phyloP scores from a whole-genome alignment of 192 early-diverging fungal species.

The Lobosporangium transversale region DNA sequence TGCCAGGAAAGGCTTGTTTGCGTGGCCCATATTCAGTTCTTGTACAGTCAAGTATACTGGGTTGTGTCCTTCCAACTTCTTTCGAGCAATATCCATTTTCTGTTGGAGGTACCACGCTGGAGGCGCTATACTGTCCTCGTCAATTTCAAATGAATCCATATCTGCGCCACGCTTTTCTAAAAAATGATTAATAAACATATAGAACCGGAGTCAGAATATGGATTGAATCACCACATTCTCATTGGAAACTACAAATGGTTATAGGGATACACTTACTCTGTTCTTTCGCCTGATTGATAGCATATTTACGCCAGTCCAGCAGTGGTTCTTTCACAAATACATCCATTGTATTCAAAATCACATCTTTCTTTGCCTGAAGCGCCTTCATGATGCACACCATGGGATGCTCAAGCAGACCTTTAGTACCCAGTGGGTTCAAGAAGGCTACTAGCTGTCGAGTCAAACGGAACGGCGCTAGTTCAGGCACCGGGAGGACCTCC shows the following conservation, averaged over 20 bases:
- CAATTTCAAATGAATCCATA: conserved; percentile 53
- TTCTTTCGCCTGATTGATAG: conserved; percentile 65
- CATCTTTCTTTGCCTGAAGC: conserved; percentile 66
- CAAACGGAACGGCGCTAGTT: conserved; percentile 80
- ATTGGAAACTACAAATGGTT: too few species aligned
- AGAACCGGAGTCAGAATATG: too few species aligned
- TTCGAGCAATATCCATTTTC: conserved; percentile 75
- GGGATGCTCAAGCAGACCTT: conserved; percentile 67
- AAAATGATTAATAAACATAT: conserved; percentile 1
- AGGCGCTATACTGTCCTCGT: conserved; percentile 40
- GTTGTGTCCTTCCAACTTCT: conserved; percentile 77
- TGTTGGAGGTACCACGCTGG: conserved; percentile 80
- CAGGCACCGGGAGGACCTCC: conserved; percentile 78
- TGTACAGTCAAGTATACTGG: conserved; percentile 63
- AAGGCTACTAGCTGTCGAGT: conserved; percentile 73
- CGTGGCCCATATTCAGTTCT: conserved; percentile 73
- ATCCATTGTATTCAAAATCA: conserved; percentile 78
- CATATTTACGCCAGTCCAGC: conserved; percentile 82
- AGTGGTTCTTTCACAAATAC: conserved; percentile 86
- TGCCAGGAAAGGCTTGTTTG: conserved; percentile 62
- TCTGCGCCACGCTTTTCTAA: conserved; percentile 53
- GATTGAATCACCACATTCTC: too few species aligned
- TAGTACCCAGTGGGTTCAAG: conserved; percentile 73
- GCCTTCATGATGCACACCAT: conserved; percentile 77
- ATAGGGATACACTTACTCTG: conserved; percentile 71